Conservation (phyloP, 768 basidiomycete genomes). For the Lentinula boryana region DNA sequence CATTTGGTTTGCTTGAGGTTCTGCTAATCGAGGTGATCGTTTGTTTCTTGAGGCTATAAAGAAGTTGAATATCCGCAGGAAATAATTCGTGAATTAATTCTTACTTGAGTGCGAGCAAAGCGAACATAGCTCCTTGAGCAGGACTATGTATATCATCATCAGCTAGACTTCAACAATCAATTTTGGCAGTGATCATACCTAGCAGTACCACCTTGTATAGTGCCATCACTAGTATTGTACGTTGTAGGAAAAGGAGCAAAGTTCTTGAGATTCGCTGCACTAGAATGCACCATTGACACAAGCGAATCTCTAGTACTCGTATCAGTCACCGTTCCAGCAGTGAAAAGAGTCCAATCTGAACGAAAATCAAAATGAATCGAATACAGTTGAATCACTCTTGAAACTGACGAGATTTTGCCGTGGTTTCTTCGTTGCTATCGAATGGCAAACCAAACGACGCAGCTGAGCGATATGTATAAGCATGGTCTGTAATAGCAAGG, state of each 20-base stretch:
- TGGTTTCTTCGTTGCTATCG: not conserved
- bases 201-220: not conserved
- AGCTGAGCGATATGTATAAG: not conserved
- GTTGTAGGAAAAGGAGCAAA: conserved; percentile 3
- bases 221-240: not conserved
- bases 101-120: conserved; percentile 14
- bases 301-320: not conserved
- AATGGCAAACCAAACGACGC: conserved; percentile 4
- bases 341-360: conserved; percentile 6
- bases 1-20: not conserved
- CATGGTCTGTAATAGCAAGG: not conserved
- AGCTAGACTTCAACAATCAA: not conserved
- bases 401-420: conserved; percentile 4
- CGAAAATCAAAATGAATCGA: not conserved
- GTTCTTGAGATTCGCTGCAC: not conserved
- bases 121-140: conserved; percentile 8
- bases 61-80: too few relatives aligned
- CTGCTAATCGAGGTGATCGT: conserved; percentile 1
- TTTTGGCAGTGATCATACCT: not conserved
- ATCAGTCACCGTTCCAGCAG: not conserved
- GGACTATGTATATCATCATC: not conserved
- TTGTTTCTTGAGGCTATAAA: conserved; percentile 10
- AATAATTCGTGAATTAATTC: not conserved
- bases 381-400: not conserved
- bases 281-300: conserved; percentile 3